A percentile compares a stretch with the other conserved stretches of the same genome.
These are phyloP conservation scores for Aspergillus latus DNA, from an alignment of 2,329 filamentous ascomycete species.

Conservation along the genomic window DNA sequence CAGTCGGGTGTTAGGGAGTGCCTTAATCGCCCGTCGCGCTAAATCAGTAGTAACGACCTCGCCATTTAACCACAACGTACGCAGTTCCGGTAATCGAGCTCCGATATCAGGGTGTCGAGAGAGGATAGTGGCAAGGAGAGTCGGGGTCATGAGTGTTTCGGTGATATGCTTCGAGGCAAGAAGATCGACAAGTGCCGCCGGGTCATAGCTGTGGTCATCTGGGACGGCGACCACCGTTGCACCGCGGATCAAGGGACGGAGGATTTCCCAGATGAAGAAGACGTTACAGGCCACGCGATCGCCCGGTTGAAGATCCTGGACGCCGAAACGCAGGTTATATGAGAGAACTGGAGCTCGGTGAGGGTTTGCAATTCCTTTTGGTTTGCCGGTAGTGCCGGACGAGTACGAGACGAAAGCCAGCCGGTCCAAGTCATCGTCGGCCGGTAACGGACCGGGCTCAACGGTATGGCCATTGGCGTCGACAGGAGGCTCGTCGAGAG, in stretches of 20 bases:
- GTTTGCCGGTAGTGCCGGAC: constrained; percentile 72
- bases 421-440: constrained; percentile 68
- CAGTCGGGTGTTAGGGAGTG: constrained; percentile 67
- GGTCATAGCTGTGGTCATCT: constrained; percentile 76
- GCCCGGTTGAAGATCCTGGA: constrained; percentile 68
- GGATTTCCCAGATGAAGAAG: constrained; percentile 83
- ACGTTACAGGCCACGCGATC: constrained; percentile 85
- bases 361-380: constrained; percentile 80
- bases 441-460: constrained; percentile 53
- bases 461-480: constrained; percentile 43
- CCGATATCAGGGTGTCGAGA: constrained; percentile 67
- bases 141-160: constrained; percentile 82
- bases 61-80: constrained; percentile 76
- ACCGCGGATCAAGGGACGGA: constrained; percentile 72
- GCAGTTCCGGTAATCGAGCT: constrained; percentile 62
- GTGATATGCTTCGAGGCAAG: constrained; percentile 66
- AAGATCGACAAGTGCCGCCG: constrained; percentile 69
- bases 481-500: constrained; percentile 55
- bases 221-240: constrained; percentile 74
- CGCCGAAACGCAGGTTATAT: constrained; percentile 68
- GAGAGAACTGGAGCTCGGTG: constrained; percentile 72
- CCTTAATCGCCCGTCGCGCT: constrained; percentile 65
- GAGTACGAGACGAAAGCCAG: constrained; percentile 80
- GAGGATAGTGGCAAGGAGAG: constrained; percentile 71
- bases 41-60: constrained; percentile 80